Evolutionary conservation across 164 flowering plant species (phyloP).

Genomic region (Chloranthus sessilifolius): DNA sequence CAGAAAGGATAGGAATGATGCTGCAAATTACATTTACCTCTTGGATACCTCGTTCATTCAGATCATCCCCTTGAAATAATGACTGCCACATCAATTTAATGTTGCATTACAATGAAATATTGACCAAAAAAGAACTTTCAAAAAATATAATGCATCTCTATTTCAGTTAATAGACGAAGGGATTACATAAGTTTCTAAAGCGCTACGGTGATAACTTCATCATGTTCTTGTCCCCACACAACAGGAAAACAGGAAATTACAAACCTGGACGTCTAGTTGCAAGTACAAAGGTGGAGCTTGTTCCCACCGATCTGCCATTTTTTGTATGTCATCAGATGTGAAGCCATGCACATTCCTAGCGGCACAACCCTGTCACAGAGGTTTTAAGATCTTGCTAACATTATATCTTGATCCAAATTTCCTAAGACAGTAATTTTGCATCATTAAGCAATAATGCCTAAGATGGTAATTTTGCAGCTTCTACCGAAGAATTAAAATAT

Average conservation of each 20-base stretch:
- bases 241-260: slow-evolving; percentile 1
- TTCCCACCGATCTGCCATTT: slow-evolving; percentile 89
- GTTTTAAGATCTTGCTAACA: slow-evolving; percentile 1
- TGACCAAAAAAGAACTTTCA: no score
- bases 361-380: slow-evolving; percentile 78
- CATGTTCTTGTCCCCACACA: neutral
- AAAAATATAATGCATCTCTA: slow-evolving; percentile 2
- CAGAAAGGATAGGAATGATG: no score
- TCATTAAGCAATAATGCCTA: no score
- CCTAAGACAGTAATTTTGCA: no score
- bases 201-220: neutral
- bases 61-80: slow-evolving; percentile 67
- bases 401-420: neutral
- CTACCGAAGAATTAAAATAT: no score
- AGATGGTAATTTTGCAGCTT: no score
- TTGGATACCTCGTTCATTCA: slow-evolving; percentile 61
- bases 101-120: slow-evolving; percentile 11
- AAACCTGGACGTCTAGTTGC: slow-evolving; percentile 76
- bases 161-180: neutral
- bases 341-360: slow-evolving; percentile 96
- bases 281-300: slow-evolving; percentile 78
- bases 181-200: neutral
- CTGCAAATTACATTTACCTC: slow-evolving; percentile 81
- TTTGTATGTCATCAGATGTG: slow-evolving; percentile 54
- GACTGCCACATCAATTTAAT: slow-evolving; percentile 50